Percentiles rank a stretch among this genome's conserved stretches.
phyloP scores from a whole-genome alignment of 805 yeast species.

The Debaryomyces prosopidis region DNA sequence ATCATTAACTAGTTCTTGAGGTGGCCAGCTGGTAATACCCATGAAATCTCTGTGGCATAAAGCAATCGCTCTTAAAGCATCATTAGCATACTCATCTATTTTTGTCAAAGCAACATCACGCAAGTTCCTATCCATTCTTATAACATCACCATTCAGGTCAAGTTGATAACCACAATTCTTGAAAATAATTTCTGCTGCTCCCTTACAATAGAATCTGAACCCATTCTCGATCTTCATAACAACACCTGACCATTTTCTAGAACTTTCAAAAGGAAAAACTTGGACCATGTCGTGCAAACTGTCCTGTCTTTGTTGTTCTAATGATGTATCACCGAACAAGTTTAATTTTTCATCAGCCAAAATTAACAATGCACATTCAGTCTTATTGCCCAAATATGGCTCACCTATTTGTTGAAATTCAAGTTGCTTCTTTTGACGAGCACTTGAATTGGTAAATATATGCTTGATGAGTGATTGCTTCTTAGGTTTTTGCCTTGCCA shows the following conservation, averaged over 20 bases:
- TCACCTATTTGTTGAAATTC: slow-evolving; percentile 38
- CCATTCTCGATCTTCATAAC: slow-evolving; percentile 53
- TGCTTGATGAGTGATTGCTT: slow-evolving; percentile 27
- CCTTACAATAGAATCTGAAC: slow-evolving; percentile 74
- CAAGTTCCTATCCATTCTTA: slow-evolving; percentile 27
- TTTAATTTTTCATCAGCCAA: slow-evolving; percentile 62
- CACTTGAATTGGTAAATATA: slow-evolving; percentile 15
- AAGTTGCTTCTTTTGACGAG: slow-evolving; percentile 7
- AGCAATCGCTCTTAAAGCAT: slow-evolving; percentile 87
- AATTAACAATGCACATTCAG: slow-evolving; percentile 84
- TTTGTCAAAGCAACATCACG: slow-evolving; percentile 32
- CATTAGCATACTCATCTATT: slow-evolving; percentile 60
- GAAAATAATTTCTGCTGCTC: slow-evolving; percentile 90
- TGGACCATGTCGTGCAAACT: slow-evolving; percentile 50
- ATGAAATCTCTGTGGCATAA: slow-evolving; percentile 75
- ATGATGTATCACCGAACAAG: slow-evolving; percentile 37
- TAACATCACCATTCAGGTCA: slow-evolving; percentile 26
- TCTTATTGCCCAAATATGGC: slow-evolving; percentile 85
- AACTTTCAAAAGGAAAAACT: slow-evolving; percentile 86
- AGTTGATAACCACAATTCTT: slow-evolving; percentile 50
- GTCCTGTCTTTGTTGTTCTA: slow-evolving; percentile 42
- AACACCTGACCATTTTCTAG: slow-evolving; percentile 90
- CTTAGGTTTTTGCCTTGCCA: slow-evolving; percentile 29
- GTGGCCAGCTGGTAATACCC: slow-evolving; percentile 63
- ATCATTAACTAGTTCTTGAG: slow-evolving; percentile 40